Evolutionary conservation across 495 filamentous ascomycete species (phyloP), one percentile per base, ranked within the genome.

Genomic region (Aspergillus nanangensis): DNA sequence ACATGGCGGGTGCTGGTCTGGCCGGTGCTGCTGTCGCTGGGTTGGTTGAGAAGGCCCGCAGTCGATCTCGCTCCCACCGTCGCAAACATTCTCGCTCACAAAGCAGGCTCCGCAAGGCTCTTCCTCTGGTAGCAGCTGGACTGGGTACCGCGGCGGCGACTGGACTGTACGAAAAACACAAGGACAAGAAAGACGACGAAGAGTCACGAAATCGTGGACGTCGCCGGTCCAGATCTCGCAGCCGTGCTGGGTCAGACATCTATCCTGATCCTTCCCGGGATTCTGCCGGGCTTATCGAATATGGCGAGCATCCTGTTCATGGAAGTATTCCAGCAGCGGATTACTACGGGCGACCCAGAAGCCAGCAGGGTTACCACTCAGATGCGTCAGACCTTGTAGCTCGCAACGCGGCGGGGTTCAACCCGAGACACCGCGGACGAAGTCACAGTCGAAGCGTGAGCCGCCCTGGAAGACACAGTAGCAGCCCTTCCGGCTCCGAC

Each of bases 21-120:
- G 90, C 86, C 20, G 85, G 85, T 44, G 87, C 90, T 40, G 88
- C 87, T 13, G 75, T 84, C 3, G 87, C 84, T 37, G 89, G 86
- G 9, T 58, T 95, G 13, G 80, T 86, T 31, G 79, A 96, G 45
- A 81, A 83, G 55, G 78, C 75, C 43, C 81, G 86, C 42, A 85
- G 82, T 64, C 87, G 81, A 56, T 90, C 87, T 27, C 77, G 81
- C n/a, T 67, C 70, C 24, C 73, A 74, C 36, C 70, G 71, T 44
- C 75, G 72, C 15, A 62, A 70, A 27, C 66, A 65, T 45, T 70
- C 67, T 22, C 68, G 75, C 21, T 82, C 78, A 39, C 80, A 81
- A 55, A 84, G 82, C 43, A 74, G 79, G 14, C 56, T 85, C 25
- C 66, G 77, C 37, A 61, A 73, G 65, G 83, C 72, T 57, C 77